Base-by-base conservation (phyloP, 169 alveolate species). In the Cryptosporidium bovis region DNA sequence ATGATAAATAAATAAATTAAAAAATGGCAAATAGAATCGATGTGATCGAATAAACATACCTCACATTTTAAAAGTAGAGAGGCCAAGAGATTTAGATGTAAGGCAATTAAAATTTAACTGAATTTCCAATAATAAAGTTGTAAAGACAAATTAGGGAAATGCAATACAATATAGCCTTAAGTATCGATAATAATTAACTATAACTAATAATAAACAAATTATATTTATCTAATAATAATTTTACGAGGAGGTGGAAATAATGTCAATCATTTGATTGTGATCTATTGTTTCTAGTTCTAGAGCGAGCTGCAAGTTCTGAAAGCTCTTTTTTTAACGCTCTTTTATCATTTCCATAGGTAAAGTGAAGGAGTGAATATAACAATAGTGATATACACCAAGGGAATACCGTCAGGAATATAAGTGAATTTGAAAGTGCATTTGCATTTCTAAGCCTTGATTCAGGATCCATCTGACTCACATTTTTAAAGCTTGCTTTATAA, bases 321-420 rank as follows among this genome's bases (percentile, higher is more conserved):
- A 77, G 71, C 29, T 60, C 64, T 12, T 34, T 56, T 60, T 62
- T 77, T 27, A 77, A 13, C 0, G 69, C 50, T 60, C 87, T 34
- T 29, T 77, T 77, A 62, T 91, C 94, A 56, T 69, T 83, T 1
- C 94, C 94, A 71, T 91, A 91, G 15, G 97, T 94, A 64, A 93
- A 90, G 53, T 94, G 97, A 20, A 94, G 91, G n/a, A 94, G 82
- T 24, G 93, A 82, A 44, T 93, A 94, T n/a, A 94, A 89, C 15
- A 94, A 36, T 55, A 92, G 91, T 13, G 96, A 93, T 53, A 94
- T 69, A 33, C 92, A 64, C 97, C 97, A 94, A 34, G 97, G 97
- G 20, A 94, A 82, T 55, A 90, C 83, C 4, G 97, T 94, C 48
- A 92, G 90, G 65, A 90, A 92, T 67, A 92, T 90, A 20, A 94